Base-by-base conservation (phyloP, 148 eudicot genomes). In the Nyssa sinensis region DNA sequence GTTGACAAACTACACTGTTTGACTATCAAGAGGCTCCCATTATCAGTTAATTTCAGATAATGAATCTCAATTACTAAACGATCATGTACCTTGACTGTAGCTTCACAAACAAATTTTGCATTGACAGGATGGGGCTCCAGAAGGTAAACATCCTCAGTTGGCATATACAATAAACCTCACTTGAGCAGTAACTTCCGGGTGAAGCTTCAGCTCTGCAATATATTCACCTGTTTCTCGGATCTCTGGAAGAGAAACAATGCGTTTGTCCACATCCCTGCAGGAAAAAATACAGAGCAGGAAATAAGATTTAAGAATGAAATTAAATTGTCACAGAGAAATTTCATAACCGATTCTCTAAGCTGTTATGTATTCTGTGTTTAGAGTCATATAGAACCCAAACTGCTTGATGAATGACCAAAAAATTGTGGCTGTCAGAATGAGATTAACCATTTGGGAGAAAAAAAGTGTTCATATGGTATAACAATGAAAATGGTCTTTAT, bases 171-270 rank as follows among this genome's bases (percentile, higher is more conserved):
- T 88, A 77, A 92, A 17, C 73, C 96, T 88, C 75, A 94, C 83
- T 67, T 81, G 85, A 77, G 97, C 97, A 44, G 88, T 85, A 64
- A 92, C 97, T 2, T 94, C 98, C 8, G 97, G 96, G 64, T 94
- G 98, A 77, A 94, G 90, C 86, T 94, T 90, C 71, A 94, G 53
- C 77, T 92, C 97, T 16, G 98, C 97, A 65, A 92, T 29, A 75
- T 92, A 94, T 80, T 88, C 98, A 31, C 97, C 97, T 4, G 89
- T 88, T 85, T 94, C 97, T 66, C 96, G 83, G 68, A 94, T 92
- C 77, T 92, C 98, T 7, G 98, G 98, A 11, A 94, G 86, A 25
- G 87, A 65, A 29, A 94, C 87, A 74, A 92, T 76, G 64, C 88
- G 84, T 80, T 94, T 92, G 78, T 94, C 98, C 53, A 92, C 84